Conservation (phyloP, 73 alveolate species). For the Paramecium bursaria region DNA sequence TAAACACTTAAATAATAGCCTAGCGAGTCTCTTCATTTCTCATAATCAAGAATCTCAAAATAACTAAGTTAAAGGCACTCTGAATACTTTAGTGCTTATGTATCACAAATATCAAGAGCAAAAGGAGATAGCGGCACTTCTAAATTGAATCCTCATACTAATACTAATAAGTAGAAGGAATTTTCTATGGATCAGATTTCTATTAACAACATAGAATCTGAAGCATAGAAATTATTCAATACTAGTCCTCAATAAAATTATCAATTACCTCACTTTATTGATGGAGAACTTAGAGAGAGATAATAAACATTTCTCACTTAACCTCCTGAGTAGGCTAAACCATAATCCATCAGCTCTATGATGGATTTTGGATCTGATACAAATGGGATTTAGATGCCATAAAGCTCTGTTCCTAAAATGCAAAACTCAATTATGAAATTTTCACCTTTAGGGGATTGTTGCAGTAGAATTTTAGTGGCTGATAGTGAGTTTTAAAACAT, state of each 20-base stretch:
- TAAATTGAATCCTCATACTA: too few relatives aligned
- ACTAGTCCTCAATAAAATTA: constrained; percentile 3
- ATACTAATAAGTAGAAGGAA: too few relatives aligned
- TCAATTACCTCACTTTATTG: constrained; percentile 52
- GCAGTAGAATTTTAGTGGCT: constrained; percentile 16
- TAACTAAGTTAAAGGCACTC: constrained; percentile 40
- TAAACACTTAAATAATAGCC: too few relatives aligned
- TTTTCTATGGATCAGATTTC: neutral
- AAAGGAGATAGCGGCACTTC: constrained; percentile 33
- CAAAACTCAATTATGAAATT: constrained; percentile 26
- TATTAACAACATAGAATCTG: neutral
- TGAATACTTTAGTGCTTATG: constrained; percentile 36
- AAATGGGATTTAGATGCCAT: constrained; percentile 5
- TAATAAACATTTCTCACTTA: constrained; percentile 36
- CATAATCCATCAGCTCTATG: neutral
- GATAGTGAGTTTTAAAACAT: constrained; percentile 45
- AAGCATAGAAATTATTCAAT: neutral
- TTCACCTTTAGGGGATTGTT: constrained; percentile 29
- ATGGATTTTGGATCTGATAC: constrained; percentile 31
- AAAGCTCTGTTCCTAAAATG: neutral
- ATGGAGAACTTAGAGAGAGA: neutral
- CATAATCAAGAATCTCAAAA: constrained; percentile 57
- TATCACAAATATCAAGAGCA: neutral
- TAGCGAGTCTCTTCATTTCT: constrained; percentile 52
- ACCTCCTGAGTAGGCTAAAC: neutral